Percentiles rank a stretch among this genome's conserved stretches.
Conservation (phyloP, 2,329 filamentous ascomycete genomes). For the Trichoderma lentiforme region DNA sequence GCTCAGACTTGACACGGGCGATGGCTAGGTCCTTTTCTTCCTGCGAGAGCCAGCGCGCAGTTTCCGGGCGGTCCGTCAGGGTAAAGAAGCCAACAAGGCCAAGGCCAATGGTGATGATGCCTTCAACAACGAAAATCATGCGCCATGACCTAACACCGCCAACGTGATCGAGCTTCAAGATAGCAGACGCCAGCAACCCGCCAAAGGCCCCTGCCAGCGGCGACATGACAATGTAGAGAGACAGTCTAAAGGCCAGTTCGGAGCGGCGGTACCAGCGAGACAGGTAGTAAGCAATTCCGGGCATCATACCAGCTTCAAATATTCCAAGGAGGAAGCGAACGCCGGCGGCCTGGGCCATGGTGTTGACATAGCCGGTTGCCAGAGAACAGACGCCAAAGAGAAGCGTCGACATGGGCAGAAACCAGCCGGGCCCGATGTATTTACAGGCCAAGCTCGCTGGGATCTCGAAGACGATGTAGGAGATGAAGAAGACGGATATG, state of each 20-base stretch:
- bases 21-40: slow-evolving; percentile 66
- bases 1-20: slow-evolving; percentile 66
- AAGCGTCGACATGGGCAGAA: slow-evolving; percentile 59
- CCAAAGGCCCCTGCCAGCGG: slow-evolving; percentile 70
- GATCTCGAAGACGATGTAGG: slow-evolving; percentile 71
- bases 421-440: slow-evolving; percentile 69
- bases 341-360: slow-evolving; percentile 48
- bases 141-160: slow-evolving; percentile 57
- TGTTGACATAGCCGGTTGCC: slow-evolving; percentile 62
- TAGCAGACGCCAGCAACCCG: slow-evolving; percentile 62
- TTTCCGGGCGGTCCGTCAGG: slow-evolving; percentile 66
- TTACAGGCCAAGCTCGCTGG: slow-evolving; percentile 68
- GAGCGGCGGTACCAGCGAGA: slow-evolving; percentile 68
- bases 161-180: slow-evolving; percentile 58
- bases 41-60: slow-evolving; percentile 61
- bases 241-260: slow-evolving; percentile 65
- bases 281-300: slow-evolving; percentile 71
- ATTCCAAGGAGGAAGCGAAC: slow-evolving; percentile 66
- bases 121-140: slow-evolving; percentile 70
- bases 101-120: slow-evolving; percentile 54
- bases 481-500: slow-evolving; percentile 67
- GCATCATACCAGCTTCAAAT: slow-evolving; percentile 72
- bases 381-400: slow-evolving; percentile 63
- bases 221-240: slow-evolving; percentile 68
- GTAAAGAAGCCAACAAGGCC: slow-evolving; percentile 61